phyloP scores from a whole-genome alignment of 106 monocot species.

The Dioscorea zingiberensis region DNA sequence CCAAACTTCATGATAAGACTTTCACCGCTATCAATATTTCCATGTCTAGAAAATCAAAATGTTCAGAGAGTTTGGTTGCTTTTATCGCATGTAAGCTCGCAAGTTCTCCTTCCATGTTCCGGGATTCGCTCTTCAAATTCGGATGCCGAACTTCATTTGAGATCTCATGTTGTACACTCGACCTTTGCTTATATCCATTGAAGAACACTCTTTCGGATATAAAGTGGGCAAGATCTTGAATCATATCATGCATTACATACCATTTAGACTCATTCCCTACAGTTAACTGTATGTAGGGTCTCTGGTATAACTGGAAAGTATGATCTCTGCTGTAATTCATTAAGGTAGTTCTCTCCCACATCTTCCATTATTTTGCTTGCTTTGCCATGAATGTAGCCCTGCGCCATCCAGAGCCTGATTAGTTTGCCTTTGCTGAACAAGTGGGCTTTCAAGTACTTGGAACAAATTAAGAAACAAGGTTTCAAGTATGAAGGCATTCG shows the following conservation, averaged over 20 bases:
- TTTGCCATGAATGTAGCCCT: constrained; percentile 12
- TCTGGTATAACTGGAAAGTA: constrained; percentile 6
- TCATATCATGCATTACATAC: constrained; percentile 12
- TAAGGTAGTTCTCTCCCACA: constrained; percentile 14
- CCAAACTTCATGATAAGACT: too few species aligned
- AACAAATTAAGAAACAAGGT: constrained; percentile 25
- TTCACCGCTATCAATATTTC: too few species aligned
- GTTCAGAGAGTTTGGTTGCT: too few species aligned
- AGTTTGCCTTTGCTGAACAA: constrained; percentile 7
- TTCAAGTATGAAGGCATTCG: constrained; percentile 20
- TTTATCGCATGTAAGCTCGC: too few species aligned
- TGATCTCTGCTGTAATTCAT: constrained; percentile 18
- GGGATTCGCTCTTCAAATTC: too few species aligned
- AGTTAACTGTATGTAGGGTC: background rate
- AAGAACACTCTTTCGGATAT: constrained; percentile 1
- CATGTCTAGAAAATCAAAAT: too few species aligned
- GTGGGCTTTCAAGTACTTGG: constrained; percentile 19
- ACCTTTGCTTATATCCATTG: background rate
- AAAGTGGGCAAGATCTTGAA: constrained; percentile 12
- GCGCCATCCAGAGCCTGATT: constrained; percentile 31
- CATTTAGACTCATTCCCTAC: too few species aligned
- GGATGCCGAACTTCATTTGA: too few species aligned
- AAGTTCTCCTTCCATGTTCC: too few species aligned
- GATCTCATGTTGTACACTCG: too few species aligned
- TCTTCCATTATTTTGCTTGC: constrained; percentile 13